Base-by-base conservation (phyloP, 2,329 filamentous ascomycete genomes). In the Talaromyces piceae region DNA sequence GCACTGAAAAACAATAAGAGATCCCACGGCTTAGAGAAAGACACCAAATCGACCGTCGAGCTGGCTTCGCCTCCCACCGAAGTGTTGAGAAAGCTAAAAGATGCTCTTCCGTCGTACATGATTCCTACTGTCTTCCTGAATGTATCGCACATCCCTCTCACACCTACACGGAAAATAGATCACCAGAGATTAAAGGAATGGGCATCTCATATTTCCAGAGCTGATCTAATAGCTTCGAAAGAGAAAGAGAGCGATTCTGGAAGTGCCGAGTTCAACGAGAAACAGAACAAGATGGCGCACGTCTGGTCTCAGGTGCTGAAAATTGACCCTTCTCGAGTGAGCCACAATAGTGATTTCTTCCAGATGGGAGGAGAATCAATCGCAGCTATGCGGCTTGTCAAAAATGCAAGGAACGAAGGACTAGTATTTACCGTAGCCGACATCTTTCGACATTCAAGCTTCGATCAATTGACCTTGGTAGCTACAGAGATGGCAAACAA, bases 331-430 rank as follows among this genome's bases (percentile, higher is more conserved):
- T 54, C 57, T 1, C 30, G 51, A 8, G 57, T 62, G 33, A 41
- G 54, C 5, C 31, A 57, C 4, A 52, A 61, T 22, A 57, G 61
- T n/a, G 59, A 58, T 28, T 67, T 67, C 50, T 62, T 67, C 49
- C 53, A 56, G 7, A 45, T 65, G 7, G 64, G 64, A 16, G 59
- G 59, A 3, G 59, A 62, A 43, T 60, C 59, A 6, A 51, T 61
- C 33, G 8, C 52, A 5, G 59, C 58, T 9, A 61, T 62, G 57
- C 50, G 51, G 23, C 31, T 62, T 16, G 57, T 57, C 4, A 47
- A 33, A n/a, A 44, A 45, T 2, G 48, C 48, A 9, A 37, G 47
- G n/a, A 26, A 50, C 7, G 27, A 43, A 5, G 48, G 48, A 13
- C 33, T 54, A 7, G 11, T 13, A 20, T 22, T 54, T 11, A 47